Conservation (phyloP, 1,284 basidiomycete genomes). For the Afroboletus lepidellus region DNA sequence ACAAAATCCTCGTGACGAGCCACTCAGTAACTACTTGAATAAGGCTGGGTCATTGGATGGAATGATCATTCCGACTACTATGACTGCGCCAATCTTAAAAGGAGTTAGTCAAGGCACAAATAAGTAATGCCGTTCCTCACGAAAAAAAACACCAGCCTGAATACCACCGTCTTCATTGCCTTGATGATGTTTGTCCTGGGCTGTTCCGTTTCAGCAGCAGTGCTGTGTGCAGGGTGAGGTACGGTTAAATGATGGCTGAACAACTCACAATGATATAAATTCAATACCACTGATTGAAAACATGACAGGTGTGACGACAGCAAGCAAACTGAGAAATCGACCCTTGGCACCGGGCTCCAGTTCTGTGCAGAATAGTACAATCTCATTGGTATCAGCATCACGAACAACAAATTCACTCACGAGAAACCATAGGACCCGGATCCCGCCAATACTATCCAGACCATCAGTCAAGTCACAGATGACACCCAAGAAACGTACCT, state of each 20-base stretch:
- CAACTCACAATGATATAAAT: constrained; percentile 68
- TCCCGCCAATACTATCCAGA: constrained; percentile 20
- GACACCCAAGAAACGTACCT: neutral
- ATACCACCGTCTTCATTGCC: constrained; percentile 81
- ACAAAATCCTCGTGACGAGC: no score
- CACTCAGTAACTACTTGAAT: constrained; percentile 45
- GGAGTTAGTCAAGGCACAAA: constrained; percentile 5
- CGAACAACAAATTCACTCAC: constrained; percentile 7
- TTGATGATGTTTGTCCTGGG: constrained; percentile 78
- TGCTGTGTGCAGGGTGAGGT: constrained; percentile 35
- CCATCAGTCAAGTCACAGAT: neutral
- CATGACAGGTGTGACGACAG: constrained; percentile 72
- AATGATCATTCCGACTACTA: constrained; percentile 80
- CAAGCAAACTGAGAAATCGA: constrained; percentile 60
- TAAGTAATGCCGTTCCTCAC: constrained; percentile 26
- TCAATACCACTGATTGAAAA: constrained; percentile 88
- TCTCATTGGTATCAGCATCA: no score
- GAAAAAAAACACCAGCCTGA: constrained; percentile 77
- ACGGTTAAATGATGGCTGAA: neutral
- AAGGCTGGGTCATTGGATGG: constrained; percentile 66
- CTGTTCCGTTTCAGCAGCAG: constrained; percentile 73
- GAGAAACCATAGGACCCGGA: constrained; percentile 25
- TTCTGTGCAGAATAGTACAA: no score
- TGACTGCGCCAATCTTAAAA: constrained; percentile 59
- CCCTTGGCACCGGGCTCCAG: constrained; percentile 42